Percentiles rank a stretch among this genome's conserved stretches.
Evolutionary conservation across 139 green algal species (phyloP).

Genomic region (Coelastrella sp.): DNA sequence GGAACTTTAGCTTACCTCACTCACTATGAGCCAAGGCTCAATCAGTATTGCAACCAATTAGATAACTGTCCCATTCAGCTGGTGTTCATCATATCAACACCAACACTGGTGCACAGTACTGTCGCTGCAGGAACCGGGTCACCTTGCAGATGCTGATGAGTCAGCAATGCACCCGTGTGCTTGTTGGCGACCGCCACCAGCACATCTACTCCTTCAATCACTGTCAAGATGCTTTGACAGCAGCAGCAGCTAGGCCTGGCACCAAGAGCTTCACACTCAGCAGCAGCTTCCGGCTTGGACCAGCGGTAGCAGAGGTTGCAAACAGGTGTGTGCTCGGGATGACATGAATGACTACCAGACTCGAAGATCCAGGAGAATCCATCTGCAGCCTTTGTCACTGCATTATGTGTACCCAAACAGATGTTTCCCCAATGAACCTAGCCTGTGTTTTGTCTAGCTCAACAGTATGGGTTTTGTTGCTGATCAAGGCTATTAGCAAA

Average conservation of each 20-base stretch:
- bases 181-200: conserved; percentile 3
- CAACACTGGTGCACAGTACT: no score
- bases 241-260: background rate
- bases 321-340: background rate
- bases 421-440: background rate
- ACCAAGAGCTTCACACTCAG: background rate
- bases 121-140: background rate
- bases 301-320: conserved; percentile 13
- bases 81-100: no score
- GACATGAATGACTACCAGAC: background rate
- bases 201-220: conserved; percentile 49
- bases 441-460: background rate
- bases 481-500: background rate
- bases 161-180: background rate
- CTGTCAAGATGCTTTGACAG: background rate
- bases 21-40: no score
- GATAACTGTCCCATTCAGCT: no score
- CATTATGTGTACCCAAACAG: background rate
- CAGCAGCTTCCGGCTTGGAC: conserved; percentile 16
- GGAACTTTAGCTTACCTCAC: no score
- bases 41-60: no score
- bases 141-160: conserved; percentile 4
- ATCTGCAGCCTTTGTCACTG: background rate
- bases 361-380: background rate
- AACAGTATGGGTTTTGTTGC: background rate